phyloP scores from a whole-genome alignment of 2,329 filamentous ascomycete species.

The Metarhizium humberi region DNA sequence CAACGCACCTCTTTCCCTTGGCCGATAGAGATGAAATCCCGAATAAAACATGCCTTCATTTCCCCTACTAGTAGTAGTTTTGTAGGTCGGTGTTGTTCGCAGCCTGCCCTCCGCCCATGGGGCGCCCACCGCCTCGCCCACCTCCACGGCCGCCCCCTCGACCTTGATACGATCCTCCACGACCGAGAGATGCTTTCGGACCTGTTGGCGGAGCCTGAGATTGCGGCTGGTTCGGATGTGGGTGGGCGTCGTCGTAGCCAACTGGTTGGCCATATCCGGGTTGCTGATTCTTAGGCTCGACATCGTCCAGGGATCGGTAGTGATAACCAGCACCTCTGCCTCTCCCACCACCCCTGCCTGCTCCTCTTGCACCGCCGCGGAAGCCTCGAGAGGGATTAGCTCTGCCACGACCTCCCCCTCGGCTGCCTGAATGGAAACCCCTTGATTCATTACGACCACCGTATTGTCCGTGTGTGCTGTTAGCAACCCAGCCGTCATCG shows the following conservation, averaged over 20 bases:
- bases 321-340: slow-evolving; percentile 40
- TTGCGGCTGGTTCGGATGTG: slow-evolving; percentile 14
- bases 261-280: slow-evolving; percentile 31
- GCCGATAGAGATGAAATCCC: no score
- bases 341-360: slow-evolving; percentile 29
- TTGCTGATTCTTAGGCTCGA: slow-evolving; percentile 38
- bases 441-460: slow-evolving; percentile 31
- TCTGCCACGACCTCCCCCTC: slow-evolving; percentile 25
- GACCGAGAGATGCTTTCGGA: slow-evolving; percentile 4
- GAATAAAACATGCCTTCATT: no score
- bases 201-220: slow-evolving; percentile 11
- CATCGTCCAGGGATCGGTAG: slow-evolving; percentile 62
- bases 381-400: slow-evolving; percentile 29
- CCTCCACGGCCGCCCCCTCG: slow-evolving; percentile 7
- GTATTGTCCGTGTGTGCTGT: slow-evolving; percentile 22
- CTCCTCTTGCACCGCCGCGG: slow-evolving; percentile 30
- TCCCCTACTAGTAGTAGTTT: slow-evolving; percentile 26
- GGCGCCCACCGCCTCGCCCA: slow-evolving; percentile 12
- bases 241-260: slow-evolving; percentile 37
- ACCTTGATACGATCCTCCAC: background rate
- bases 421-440: slow-evolving; percentile 27
- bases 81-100: slow-evolving; percentile 25
- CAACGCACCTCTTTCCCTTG: no score
- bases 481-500: slow-evolving; percentile 31
- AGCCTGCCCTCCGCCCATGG: slow-evolving; percentile 15